Conservation (phyloP, 495 filamentous ascomycete genomes). For the Podospora pseudopauciseta region DNA sequence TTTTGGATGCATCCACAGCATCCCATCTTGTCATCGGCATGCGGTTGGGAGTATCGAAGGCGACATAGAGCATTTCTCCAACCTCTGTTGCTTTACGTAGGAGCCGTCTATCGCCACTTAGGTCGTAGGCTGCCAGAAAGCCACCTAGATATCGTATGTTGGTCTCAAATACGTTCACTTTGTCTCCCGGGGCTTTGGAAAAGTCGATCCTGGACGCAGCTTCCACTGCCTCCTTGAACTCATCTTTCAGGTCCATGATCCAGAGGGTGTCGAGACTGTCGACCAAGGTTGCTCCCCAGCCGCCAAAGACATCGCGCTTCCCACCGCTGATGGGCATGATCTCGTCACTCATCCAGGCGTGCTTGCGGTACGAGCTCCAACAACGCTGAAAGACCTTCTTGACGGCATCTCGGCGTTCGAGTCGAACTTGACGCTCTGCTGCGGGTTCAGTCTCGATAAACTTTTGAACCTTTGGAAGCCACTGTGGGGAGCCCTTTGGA, state of each 20-base stretch:
- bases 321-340: constrained; percentile 58
- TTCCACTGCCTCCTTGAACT: constrained; percentile 82
- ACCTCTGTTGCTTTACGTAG: constrained; percentile 79
- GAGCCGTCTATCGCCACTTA: constrained; percentile 64
- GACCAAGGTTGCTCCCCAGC: constrained; percentile 90
- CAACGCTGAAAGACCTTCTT: constrained; percentile 67
- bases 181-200: constrained; percentile 55
- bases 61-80: constrained; percentile 76
- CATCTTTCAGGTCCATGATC: constrained; percentile 90
- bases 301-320: constrained; percentile 71
- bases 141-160: constrained; percentile 79
- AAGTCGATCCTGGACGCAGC: constrained; percentile 80
- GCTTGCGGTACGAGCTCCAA: constrained; percentile 71
- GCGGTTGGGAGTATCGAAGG: constrained; percentile 88
- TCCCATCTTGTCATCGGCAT: constrained; percentile 79
- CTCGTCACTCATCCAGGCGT: constrained; percentile 79
- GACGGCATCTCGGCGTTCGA: constrained; percentile 44
- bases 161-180: constrained; percentile 74
- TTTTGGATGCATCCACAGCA: constrained; percentile 31
- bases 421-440: constrained; percentile 39
- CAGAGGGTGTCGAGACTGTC: constrained; percentile 89
- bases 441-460: constrained; percentile 32
- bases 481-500: constrained; percentile 61
- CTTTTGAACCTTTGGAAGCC: constrained; percentile 71
- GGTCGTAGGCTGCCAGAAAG: constrained; percentile 70